Evolutionary conservation across 148 eudicot genomes (phyloP).

Genomic region (Gaultheria prostrata): DNA sequence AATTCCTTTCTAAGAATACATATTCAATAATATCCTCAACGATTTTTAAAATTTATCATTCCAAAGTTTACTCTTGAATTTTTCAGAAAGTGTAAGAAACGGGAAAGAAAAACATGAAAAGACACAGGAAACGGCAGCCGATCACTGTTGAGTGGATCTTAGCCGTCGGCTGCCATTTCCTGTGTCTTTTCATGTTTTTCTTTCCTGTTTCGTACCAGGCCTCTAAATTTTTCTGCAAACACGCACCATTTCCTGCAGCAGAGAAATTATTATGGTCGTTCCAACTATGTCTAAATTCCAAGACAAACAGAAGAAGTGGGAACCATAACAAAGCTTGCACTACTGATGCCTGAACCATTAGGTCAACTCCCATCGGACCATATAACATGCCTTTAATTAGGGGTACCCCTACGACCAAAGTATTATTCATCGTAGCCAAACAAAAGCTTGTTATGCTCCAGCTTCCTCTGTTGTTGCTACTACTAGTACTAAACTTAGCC

Average conservation of each 20-base stretch:
- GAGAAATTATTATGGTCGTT: constrained; percentile 13
- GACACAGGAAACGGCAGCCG: too few relatives aligned
- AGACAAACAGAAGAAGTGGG: constrained; percentile 47
- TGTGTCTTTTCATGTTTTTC: too few relatives aligned
- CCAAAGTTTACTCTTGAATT: too few relatives aligned
- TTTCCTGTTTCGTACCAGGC: too few relatives aligned
- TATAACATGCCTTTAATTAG: constrained; percentile 60
- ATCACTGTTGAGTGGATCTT: too few relatives aligned
- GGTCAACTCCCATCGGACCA: constrained; percentile 49
- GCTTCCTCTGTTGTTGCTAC: constrained; percentile 51
- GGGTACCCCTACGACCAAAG: constrained; percentile 80
- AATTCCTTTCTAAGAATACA: too few relatives aligned
- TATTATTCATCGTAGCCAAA: constrained; percentile 51
- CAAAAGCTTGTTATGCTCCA: constrained; percentile 81
- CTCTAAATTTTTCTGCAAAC: too few relatives aligned
- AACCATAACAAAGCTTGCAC: constrained; percentile 70
- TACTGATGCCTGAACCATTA: constrained; percentile 69
- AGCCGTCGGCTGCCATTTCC: too few relatives aligned
- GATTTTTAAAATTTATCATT: too few relatives aligned
- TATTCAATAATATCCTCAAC: too few relatives aligned
- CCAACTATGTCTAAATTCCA: constrained; percentile 53
- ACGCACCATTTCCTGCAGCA: neutral
- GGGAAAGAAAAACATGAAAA: too few relatives aligned
- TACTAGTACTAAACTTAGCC: constrained; percentile 27
- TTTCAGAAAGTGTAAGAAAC: too few relatives aligned